Conservation (phyloP, 2,329 filamentous ascomycete species). For the Phialemonium atrogriseum region DNA sequence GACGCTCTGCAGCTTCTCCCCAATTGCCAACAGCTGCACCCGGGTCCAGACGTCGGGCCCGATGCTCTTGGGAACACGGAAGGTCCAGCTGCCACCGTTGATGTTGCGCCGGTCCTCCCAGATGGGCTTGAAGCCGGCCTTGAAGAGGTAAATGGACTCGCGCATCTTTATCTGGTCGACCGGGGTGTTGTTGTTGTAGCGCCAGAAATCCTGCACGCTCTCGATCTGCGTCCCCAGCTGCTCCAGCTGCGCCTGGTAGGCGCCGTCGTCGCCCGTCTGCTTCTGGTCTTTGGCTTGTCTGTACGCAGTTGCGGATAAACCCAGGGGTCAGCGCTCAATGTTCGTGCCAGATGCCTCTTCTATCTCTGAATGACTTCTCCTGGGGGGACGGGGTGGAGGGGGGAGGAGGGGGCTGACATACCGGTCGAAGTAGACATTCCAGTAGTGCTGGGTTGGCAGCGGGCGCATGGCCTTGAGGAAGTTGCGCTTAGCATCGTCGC, state of each 20-base stretch:
- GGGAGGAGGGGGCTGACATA: constrained; percentile 19
- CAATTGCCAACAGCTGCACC: constrained; percentile 73
- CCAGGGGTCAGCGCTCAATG: too few species aligned
- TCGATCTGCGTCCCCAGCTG: constrained; percentile 60
- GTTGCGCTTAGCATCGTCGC: constrained; percentile 76
- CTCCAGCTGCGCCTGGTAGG: constrained; percentile 49
- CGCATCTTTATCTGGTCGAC: constrained; percentile 68
- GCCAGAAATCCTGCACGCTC: constrained; percentile 79
- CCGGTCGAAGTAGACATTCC: constrained; percentile 63
- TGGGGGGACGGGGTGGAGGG: constrained; percentile 1
- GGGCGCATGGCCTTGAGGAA: constrained; percentile 67
- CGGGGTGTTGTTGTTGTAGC: constrained; percentile 74
- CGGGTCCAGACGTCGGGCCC: constrained; percentile 73
- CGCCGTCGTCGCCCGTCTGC: constrained; percentile 25
- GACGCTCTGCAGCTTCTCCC: constrained; percentile 68
- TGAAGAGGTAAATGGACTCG: constrained; percentile 73
- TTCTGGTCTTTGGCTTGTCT: constrained; percentile 38
- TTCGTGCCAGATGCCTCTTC: too few species aligned
- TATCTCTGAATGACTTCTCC: background rate
- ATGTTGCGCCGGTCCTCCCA: constrained; percentile 86
- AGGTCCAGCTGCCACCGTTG: constrained; percentile 84
- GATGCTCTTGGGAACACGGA: constrained; percentile 72
- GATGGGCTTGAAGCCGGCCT: constrained; percentile 65
- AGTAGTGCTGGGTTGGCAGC: constrained; percentile 72
- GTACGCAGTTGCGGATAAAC: constrained; percentile 3